Evolutionary conservation across 1,139 yeast genomes (phyloP).

Genomic region (Protomyces inundatus): DNA sequence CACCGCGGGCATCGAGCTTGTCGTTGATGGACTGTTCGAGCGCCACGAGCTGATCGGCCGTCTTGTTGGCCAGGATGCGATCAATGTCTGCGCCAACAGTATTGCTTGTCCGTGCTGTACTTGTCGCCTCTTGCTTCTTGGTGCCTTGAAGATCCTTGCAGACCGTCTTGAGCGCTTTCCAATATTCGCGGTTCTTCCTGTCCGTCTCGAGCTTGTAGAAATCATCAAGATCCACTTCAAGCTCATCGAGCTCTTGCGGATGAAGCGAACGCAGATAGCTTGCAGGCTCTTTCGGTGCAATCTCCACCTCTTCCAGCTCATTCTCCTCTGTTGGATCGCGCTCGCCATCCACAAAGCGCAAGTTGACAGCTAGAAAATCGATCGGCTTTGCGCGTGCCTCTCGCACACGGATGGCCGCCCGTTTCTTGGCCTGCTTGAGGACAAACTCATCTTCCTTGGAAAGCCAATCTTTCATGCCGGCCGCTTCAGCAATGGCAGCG

Average conservation of each 20-base stretch:
- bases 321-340: slow-evolving; percentile 31
- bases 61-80: slow-evolving; percentile 35
- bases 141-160: slow-evolving; percentile 25
- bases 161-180: slow-evolving; percentile 32
- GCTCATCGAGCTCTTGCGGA: slow-evolving; percentile 30
- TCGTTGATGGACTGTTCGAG: slow-evolving; percentile 34
- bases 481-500: slow-evolving; percentile 23
- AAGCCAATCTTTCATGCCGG: slow-evolving; percentile 35
- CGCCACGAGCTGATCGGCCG: slow-evolving; percentile 34
- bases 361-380: slow-evolving; percentile 36
- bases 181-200: slow-evolving; percentile 32
- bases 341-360: slow-evolving; percentile 32
- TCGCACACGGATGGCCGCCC: slow-evolving; percentile 38
- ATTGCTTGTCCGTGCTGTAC: slow-evolving; percentile 30
- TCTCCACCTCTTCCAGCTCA: slow-evolving; percentile 32
- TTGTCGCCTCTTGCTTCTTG: slow-evolving; percentile 23
- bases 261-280: slow-evolving; percentile 31
- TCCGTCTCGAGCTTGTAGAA: slow-evolving; percentile 32
- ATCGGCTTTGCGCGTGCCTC: slow-evolving; percentile 36
- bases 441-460: slow-evolving; percentile 39
- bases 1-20: slow-evolving; percentile 33
- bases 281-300: slow-evolving; percentile 32
- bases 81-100: slow-evolving; percentile 38
- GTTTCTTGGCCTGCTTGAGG: slow-evolving; percentile 37
- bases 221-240: slow-evolving; percentile 32